Evolutionary conservation across 495 filamentous ascomycete species (phyloP), one percentile per base, ranked within the genome.

Genomic region (Xylaria castorea): DNA sequence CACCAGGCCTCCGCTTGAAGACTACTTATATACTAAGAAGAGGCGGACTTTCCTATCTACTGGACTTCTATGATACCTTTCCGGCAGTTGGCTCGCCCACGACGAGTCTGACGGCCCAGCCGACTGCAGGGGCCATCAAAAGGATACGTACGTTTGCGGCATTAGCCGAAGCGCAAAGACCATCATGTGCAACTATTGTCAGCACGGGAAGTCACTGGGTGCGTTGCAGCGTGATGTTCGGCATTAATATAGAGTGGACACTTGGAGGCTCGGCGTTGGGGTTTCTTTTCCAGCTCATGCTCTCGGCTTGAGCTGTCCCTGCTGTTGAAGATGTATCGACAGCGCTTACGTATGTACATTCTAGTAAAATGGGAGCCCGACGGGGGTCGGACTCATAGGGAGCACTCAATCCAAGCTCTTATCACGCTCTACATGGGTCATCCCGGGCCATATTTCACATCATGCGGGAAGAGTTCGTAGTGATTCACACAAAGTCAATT

Each of bases 1-100:
- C 72, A 44, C 48, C 71, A 75, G 8, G 57, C 57, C 46, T 71
- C 74, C 64, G 30, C 72, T 22, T 65, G 14, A 72, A 66, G 6
- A 27, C 30, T 5, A 5, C 3, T 18, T 30, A 32, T 22, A 14
- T 1, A 18, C 7, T 8, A 53, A 69, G 51, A 64, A 22, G n/a
- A 68, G 55, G 64, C 22, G 20, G 53, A 36, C 32, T 44, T 5
- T 25, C 25, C 11, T n/a, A 18, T 55, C 36, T 53, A 14, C 22
- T 38, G 3, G 8, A 50, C 12, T 46, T n/a, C 4, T 38, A 61
- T 14, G 20, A 62, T 48, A 11, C 32, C n/a, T 32, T 30, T 9
- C 8, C 8, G 9, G 40, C 5, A 14, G n/a, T 20, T 18, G 30
- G 22, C 27, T 70, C 55, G 57, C 27, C 18, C 25, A 50, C 25